Percentiles rank a stretch among this genome's conserved stretches.
Conservation (phyloP, 2,329 filamentous ascomycete species). For the Stagonosporopsis cucurbitacearum region DNA sequence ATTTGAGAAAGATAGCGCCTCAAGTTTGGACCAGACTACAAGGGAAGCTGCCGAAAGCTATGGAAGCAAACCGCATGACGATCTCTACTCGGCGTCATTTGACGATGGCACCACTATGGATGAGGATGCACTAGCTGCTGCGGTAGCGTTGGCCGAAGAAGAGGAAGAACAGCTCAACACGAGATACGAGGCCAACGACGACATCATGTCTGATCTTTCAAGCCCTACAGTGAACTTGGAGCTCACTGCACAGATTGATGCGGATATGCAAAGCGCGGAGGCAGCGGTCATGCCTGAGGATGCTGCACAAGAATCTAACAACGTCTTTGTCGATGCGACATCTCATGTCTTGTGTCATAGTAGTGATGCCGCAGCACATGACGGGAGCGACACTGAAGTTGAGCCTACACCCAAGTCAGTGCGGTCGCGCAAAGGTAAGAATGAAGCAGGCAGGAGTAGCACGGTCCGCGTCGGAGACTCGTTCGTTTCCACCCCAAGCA, state of each 20-base stretch:
- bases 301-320: constrained; percentile 26
- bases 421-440: constrained; percentile 15
- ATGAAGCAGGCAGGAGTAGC: constrained; percentile 26
- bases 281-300: constrained; percentile 10
- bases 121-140: constrained; percentile 31
- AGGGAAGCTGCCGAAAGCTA: constrained; percentile 24
- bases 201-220: constrained; percentile 31
- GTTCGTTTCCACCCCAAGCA: constrained; percentile 33
- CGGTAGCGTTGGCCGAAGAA: constrained; percentile 15
- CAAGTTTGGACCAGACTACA: neutral
- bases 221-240: constrained; percentile 44
- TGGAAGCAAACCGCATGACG: constrained; percentile 27
- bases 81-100: constrained; percentile 29
- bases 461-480: constrained; percentile 48
- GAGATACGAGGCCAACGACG: constrained; percentile 12
- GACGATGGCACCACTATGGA: constrained; percentile 45
- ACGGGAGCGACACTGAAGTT: constrained; percentile 30
- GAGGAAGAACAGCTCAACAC: constrained; percentile 3
- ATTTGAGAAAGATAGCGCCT: constrained; percentile 23
- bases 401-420: constrained; percentile 25
- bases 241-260: constrained; percentile 45
- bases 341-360: constrained; percentile 22
- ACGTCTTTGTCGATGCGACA: constrained; percentile 32
- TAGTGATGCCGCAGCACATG: constrained; percentile 5
- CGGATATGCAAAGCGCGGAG: constrained; percentile 37